Evolutionary conservation across 768 basidiomycete species (phyloP).

Genomic region (Boletus rex-veris): DNA sequence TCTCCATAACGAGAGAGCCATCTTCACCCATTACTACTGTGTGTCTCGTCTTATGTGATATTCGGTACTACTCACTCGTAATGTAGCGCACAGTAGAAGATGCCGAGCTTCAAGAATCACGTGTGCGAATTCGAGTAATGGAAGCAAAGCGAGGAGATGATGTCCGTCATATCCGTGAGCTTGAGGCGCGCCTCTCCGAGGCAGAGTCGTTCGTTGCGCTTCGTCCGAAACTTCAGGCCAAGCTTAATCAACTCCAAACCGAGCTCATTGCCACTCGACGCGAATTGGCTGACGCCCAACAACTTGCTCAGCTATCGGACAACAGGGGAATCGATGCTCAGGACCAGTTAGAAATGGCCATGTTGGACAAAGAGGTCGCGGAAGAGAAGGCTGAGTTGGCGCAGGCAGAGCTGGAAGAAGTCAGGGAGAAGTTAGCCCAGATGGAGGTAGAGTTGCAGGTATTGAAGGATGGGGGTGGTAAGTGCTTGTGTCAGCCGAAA

Average conservation of each 20-base stretch:
- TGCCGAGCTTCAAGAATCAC: conserved; percentile 71
- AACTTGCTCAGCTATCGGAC: conserved; percentile 70
- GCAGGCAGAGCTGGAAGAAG: conserved; percentile 71
- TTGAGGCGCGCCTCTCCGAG: conserved; percentile 81
- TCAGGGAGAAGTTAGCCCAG: conserved; percentile 74
- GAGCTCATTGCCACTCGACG: conserved; percentile 76
- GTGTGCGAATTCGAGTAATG: conserved; percentile 77
- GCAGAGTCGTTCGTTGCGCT: conserved; percentile 80
- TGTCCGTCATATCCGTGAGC: conserved; percentile 73
- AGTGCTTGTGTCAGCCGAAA: neutral
- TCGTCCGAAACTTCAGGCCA: conserved; percentile 88
- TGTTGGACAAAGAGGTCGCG: conserved; percentile 94
- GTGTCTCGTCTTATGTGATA: neutral
- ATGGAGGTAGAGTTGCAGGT: conserved; percentile 82
- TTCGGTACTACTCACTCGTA: conserved; percentile 8
- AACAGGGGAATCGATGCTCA: conserved; percentile 69
- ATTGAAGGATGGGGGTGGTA: conserved; percentile 55
- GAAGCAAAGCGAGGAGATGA: conserved; percentile 89
- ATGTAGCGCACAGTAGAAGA: conserved; percentile 42
- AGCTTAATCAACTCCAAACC: conserved; percentile 75
- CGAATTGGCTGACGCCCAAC: conserved; percentile 71
- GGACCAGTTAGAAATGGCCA: conserved; percentile 92
- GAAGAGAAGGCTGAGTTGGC: conserved; percentile 87
- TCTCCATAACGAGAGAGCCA: conserved; percentile 25
- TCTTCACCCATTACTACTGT: conserved; percentile 26